Conservation (phyloP, 805 yeast genomes). For the Wickerhamomyces hampshirensis region DNA sequence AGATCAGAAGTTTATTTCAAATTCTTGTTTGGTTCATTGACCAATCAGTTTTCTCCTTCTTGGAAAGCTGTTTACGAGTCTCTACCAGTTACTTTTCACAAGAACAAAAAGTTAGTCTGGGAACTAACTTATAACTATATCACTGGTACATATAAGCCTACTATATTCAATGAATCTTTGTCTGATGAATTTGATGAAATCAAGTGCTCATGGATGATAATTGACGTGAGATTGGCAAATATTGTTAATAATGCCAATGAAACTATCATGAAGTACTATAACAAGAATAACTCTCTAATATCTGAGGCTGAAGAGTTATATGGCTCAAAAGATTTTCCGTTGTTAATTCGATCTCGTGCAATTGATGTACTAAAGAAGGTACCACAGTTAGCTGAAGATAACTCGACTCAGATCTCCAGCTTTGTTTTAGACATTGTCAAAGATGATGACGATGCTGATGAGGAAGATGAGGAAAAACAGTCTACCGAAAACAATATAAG, state of each 20-base stretch:
- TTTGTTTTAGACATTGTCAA: constrained; percentile 36
- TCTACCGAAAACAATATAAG: constrained; percentile 14
- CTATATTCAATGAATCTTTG: constrained; percentile 11
- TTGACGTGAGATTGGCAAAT: constrained; percentile 16
- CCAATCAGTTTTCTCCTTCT: constrained; percentile 75
- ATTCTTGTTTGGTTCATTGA: constrained; percentile 63
- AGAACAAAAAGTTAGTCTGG: constrained; percentile 51
- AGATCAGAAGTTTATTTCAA: constrained; percentile 35
- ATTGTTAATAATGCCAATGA: constrained; percentile 9
- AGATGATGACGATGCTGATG: constrained; percentile 12
- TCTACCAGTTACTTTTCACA: constrained; percentile 41
- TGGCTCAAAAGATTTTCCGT: constrained; percentile 10
- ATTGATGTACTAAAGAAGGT: constrained; percentile 51
- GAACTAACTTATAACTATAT: constrained; percentile 36
- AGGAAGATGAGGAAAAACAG: not conserved
- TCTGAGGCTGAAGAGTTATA: constrained; percentile 11
- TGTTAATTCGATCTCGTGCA: constrained; percentile 41
- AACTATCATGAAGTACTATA: constrained; percentile 9
- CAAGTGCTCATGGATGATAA: constrained; percentile 13
- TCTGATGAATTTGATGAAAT: constrained; percentile 9
- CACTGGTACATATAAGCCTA: constrained; percentile 8
- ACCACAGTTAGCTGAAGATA: constrained; percentile 67
- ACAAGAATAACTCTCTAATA: constrained; percentile 8
- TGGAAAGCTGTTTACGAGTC: constrained; percentile 75
- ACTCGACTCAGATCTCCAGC: constrained; percentile 54